Percentiles rank a stretch among this genome's conserved stretches.
phyloP scores from a whole-genome alignment of 345 rosid genomes.

The Cardamine resedifolia region DNA sequence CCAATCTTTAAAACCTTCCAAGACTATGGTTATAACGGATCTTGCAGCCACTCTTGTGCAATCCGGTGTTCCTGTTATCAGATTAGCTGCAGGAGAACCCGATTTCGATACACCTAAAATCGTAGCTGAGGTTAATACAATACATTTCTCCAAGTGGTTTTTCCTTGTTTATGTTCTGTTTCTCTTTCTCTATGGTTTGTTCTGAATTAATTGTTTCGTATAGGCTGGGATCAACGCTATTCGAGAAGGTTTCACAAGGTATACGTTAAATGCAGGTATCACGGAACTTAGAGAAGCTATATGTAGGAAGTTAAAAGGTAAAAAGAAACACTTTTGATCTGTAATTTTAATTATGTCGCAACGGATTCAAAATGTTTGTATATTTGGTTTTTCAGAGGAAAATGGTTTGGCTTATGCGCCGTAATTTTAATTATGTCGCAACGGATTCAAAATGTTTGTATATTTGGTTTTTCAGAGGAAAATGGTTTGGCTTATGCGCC shows the following conservation, averaged over 20 bases:
- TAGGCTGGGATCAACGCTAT: conserved; percentile 95
- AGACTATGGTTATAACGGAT: conserved; percentile 90
- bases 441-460: not conserved
- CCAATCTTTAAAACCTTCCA: conserved; percentile 80
- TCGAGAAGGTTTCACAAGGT: conserved; percentile 85
- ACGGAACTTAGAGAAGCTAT: conserved; percentile 79
- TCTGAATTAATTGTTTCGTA: not conserved
- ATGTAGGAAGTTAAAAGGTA: conserved; percentile 82
- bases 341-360: too few relatives aligned
- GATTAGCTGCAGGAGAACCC: conserved; percentile 98
- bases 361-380: too few relatives aligned
- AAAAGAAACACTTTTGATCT: conserved; percentile 6
- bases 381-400: too few relatives aligned
- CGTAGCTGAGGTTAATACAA: conserved; percentile 61
- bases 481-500: conserved; percentile 80
- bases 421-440: not conserved
- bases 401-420: too few relatives aligned
- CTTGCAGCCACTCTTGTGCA: conserved; percentile 88
- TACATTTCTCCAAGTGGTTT: not conserved
- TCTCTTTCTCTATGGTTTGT: not conserved
- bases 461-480: conserved; percentile 53
- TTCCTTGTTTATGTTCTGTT: not conserved
- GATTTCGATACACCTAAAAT: conserved; percentile 86
- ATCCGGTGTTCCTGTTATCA: conserved; percentile 85
- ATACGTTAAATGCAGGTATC: conserved; percentile 90